Evolutionary conservation across 345 rosid genomes (phyloP), one percentile per base, ranked within the genome.

Genomic region (Acer saccharum): DNA sequence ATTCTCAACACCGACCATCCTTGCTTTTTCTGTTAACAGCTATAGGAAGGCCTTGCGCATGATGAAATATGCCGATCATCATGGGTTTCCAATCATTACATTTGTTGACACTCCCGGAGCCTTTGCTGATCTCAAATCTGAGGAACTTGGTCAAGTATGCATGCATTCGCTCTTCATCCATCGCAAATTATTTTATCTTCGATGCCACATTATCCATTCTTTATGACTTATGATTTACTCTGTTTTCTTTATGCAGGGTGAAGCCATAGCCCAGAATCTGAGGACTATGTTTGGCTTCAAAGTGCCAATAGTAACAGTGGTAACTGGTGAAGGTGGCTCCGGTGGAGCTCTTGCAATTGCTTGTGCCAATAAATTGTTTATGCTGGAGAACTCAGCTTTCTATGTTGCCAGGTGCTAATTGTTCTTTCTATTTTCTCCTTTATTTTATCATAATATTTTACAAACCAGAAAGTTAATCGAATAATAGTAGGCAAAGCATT

Each of bases 91-190:
- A 29, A 79, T 84, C 32, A 32, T 81, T 71, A 82, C 85, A 21
- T 75, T 82, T 69, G 78, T 82, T 46, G 82, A 82, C 73, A 80
- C 85, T n/a, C 87, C 82, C 35, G 87, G 87, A 48, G 85, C 85
- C n/a, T 84, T 79, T 72, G 85, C 85, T 57, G 87, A 84, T 72
- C 81, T 82, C 21, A 84, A 77, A 75, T 84, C 87, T 43, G 87
- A 82, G 73, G 83, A 84, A 77, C 82, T 84, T 55, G 87, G 83
- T 27, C 87, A 84, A 74, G 87, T 84, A 62, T 7, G 74, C 69
- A 57, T 44, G 50, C 44, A 9, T 18, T 75, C 8, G 18, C 29
- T 46, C 27, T 74, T 25, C 77, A 74, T 44, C 39, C 68, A 39
- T 61, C 39, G 10, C 41, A 41, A 9, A 14, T 48, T 74, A 41